phyloP scores from a whole-genome alignment of 495 filamentous ascomycete species.

The Tuber magnatum region DNA sequence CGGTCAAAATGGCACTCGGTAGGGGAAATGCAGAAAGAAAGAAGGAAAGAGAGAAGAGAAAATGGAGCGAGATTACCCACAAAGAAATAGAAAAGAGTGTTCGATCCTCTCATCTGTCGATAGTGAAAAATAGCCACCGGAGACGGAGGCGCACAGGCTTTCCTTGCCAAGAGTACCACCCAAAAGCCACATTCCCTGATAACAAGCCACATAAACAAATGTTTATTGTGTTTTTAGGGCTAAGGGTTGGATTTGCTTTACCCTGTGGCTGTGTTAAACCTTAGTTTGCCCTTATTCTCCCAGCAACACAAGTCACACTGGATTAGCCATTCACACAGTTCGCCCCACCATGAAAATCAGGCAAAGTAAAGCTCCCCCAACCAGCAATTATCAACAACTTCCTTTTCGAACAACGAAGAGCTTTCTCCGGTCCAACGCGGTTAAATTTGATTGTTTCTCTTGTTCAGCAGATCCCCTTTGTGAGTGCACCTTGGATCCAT shows the following conservation, averaged over 20 bases:
- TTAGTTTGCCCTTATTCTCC: conserved; percentile 4
- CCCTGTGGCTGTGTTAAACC: neutral
- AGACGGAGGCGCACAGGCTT: neutral
- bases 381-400: conserved; percentile 51
- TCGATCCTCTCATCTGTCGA: neutral
- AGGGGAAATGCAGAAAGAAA: neutral
- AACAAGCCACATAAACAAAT: neutral
- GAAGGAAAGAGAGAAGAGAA: neutral
- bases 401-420: conserved; percentile 55
- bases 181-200: neutral
- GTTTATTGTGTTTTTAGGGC: neutral
- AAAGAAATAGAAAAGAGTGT: neutral
- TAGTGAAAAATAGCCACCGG: neutral
- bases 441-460: conserved; percentile 92
- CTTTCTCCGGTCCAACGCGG: conserved; percentile 73
- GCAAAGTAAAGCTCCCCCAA: conserved; percentile 34
- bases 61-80: neutral
- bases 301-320: conserved; percentile 24
- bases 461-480: conserved; percentile 51
- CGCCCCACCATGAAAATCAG: conserved; percentile 40
- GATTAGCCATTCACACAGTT: conserved; percentile 18
- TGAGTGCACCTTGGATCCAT: conserved; percentile 9
- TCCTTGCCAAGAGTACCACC: neutral
- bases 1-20: neutral
- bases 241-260: neutral